Evolutionary conservation across 2,329 filamentous ascomycete genomes (phyloP), one percentile per base, ranked within the genome.

Genomic region (Amylocarpus encephaloides): DNA sequence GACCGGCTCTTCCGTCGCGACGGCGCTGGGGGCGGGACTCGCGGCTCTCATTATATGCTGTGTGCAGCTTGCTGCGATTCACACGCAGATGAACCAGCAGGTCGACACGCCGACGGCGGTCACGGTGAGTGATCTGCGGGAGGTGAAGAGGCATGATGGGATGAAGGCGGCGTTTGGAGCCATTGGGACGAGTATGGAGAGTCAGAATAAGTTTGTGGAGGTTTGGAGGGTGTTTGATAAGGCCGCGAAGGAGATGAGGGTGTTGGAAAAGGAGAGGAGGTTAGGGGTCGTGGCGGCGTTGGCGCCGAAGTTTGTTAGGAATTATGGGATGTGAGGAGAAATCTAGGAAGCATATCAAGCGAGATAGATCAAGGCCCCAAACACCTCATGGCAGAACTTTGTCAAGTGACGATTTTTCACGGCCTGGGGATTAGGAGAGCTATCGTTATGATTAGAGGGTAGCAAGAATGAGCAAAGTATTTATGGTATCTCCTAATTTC

Each of bases 41-140:
- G 64, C 65, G 1, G 63, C 64, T 7, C 39, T 67, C 36, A 59
- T 68, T 5, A 48, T 68, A 5, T 64, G 64, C 32, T 65, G 62
- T 43, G 58, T 59, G n/a, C 51, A 57, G 36, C 18, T 65, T 29
- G 48, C 15, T 4, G 51, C 43, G n/a, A 33, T 46, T 15, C 46
- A 42, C 29, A 48, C 41, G 19, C 50, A 48, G 29, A 41, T 41
- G 16, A 41, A 12, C 39, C 18, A 41, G 18, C 39, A 13, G 36
- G 36, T 33, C 29, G 35, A 41, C 30, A n/a, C 38, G 34, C 19
- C 12, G 40, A 22, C 50, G 22, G 35, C 48, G 46, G 22, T 53
- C 22, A 48, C 43, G 5, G 49, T 53, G 46, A 30, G 48, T 13
- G 48, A 59, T 40, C 57, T 58, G 38, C 29, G 38, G 33, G 42